Percentiles rank a stretch among this genome's conserved stretches.
Conservation (phyloP, 2,329 filamentous ascomycete species). For the Cordyceps farinosa region DNA sequence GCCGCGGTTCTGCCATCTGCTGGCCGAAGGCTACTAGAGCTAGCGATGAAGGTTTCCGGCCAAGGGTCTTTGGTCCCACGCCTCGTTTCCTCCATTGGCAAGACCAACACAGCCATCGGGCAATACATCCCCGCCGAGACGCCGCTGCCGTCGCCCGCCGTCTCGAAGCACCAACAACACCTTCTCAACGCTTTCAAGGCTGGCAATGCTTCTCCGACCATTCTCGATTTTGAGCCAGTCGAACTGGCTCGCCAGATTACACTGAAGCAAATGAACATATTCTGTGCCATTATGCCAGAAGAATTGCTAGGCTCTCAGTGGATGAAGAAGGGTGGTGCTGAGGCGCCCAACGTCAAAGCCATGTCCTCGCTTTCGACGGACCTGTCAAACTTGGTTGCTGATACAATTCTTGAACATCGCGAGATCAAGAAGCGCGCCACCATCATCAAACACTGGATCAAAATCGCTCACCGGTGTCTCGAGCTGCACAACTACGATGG, state of each 20-base stretch:
- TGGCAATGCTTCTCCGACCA: constrained; percentile 65
- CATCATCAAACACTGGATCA: constrained; percentile 97
- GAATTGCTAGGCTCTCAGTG: constrained; percentile 90
- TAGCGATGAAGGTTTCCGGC: constrained; percentile 73
- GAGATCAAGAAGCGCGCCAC: constrained; percentile 88
- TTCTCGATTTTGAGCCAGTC: constrained; percentile 86
- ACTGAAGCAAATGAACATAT: constrained; percentile 84
- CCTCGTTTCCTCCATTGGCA: constrained; percentile 80
- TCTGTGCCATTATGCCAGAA: constrained; percentile 86
- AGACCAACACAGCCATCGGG: constrained; percentile 72
- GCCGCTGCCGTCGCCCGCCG: constrained; percentile 63
- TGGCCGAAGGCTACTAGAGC: constrained; percentile 73
- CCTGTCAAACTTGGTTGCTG: constrained; percentile 85
- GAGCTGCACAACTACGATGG: constrained; percentile 95
- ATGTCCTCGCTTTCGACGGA: constrained; percentile 94
- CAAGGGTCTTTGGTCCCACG: constrained; percentile 77
- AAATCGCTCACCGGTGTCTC: constrained; percentile 80
- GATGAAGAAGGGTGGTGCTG: constrained; percentile 80
- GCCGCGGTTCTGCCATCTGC: constrained; percentile 67
- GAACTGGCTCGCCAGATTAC: constrained; percentile 92
- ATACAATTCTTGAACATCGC: constrained; percentile 83
- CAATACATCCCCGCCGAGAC: constrained; percentile 68
- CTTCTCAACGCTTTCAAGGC: constrained; percentile 70
- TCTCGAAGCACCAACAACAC: constrained; percentile 74
- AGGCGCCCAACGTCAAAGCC: constrained; percentile 84